These are phyloP conservation scores for Lotmaria passim DNA, from an alignment of 208 protist genomes.

Conservation along the genomic window DNA sequence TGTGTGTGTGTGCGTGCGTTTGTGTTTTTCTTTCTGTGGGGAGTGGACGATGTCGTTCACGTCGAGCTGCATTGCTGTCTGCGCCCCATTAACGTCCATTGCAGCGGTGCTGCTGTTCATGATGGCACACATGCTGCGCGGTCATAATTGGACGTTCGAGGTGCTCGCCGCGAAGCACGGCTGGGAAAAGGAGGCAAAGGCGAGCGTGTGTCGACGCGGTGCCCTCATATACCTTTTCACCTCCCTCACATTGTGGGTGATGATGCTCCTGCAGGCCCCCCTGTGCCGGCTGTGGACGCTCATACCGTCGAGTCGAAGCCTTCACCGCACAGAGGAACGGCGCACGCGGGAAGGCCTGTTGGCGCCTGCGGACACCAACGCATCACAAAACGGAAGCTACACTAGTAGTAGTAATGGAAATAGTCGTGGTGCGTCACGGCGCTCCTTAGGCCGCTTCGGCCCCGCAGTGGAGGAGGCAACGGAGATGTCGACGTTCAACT, in stretches of 20 bases:
- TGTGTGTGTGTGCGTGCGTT: conserved; percentile 5
- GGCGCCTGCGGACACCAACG: neutral
- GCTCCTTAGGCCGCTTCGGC: neutral
- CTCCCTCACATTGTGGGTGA: conserved; percentile 37
- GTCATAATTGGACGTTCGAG: conserved; percentile 68
- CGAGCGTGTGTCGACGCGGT: conserved; percentile 47
- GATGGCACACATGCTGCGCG: conserved; percentile 42
- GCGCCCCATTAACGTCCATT: conserved; percentile 40
- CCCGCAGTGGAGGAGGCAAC: neutral
- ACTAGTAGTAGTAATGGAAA: neutral
- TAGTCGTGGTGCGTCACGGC: neutral
- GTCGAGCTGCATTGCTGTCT: conserved; percentile 26
- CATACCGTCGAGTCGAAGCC: conserved; percentile 16
- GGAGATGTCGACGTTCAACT: conserved; percentile 30
- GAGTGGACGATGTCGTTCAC: conserved; percentile 7
- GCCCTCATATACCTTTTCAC: conserved; percentile 59
- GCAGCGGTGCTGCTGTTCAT: conserved; percentile 44
- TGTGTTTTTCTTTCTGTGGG: neutral
- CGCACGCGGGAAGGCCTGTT: neutral
- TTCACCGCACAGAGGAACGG: neutral
- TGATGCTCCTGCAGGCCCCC: conserved; percentile 21
- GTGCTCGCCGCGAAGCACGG: conserved; percentile 60
- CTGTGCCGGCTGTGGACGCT: conserved; percentile 18
- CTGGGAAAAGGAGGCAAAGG: conserved; percentile 67
- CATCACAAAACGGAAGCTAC: neutral